These are phyloP conservation scores for Adansonia digitata DNA, from an alignment of 345 rosid species.

Conservation along the genomic window DNA sequence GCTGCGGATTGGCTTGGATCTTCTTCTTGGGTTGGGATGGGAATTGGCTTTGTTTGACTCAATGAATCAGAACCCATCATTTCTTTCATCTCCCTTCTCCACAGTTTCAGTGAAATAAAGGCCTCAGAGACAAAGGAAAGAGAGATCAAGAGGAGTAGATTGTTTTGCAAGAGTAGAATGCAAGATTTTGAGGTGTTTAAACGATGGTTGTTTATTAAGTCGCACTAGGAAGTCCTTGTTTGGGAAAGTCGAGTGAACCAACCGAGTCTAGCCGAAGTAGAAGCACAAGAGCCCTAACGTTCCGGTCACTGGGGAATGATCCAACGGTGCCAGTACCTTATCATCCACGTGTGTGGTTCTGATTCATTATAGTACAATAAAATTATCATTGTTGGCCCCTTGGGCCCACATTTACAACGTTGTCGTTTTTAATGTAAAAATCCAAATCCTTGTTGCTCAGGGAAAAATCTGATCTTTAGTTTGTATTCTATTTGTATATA, in stretches of 20 bases:
- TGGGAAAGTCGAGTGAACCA: neutral
- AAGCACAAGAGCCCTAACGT: neutral
- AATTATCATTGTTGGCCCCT: neutral
- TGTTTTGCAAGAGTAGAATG: neutral
- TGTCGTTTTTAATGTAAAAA: neutral
- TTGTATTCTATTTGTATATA: too few relatives aligned
- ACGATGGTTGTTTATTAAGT: neutral
- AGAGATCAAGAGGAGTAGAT: conserved; percentile 1
- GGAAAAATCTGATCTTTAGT: neutral
- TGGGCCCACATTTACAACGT: neutral
- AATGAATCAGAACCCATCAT: conserved; percentile 37
- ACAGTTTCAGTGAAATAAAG: neutral
- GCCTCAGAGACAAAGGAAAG: neutral
- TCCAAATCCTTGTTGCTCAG: neutral
- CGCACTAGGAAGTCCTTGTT: neutral
- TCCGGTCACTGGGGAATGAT: neutral
- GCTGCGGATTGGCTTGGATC: conserved; percentile 48
- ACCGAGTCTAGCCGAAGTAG: neutral
- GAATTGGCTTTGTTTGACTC: conserved; percentile 34
- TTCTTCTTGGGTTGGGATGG: conserved; percentile 33
- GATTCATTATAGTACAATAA: neutral
- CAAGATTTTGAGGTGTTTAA: neutral
- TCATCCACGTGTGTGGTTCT: neutral
- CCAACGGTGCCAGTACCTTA: neutral
- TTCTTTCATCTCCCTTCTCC: conserved; percentile 2